Evolutionary conservation across 2,329 filamentous ascomycete genomes (phyloP).

Genomic region (Pseudogymnoascus sp.): DNA sequence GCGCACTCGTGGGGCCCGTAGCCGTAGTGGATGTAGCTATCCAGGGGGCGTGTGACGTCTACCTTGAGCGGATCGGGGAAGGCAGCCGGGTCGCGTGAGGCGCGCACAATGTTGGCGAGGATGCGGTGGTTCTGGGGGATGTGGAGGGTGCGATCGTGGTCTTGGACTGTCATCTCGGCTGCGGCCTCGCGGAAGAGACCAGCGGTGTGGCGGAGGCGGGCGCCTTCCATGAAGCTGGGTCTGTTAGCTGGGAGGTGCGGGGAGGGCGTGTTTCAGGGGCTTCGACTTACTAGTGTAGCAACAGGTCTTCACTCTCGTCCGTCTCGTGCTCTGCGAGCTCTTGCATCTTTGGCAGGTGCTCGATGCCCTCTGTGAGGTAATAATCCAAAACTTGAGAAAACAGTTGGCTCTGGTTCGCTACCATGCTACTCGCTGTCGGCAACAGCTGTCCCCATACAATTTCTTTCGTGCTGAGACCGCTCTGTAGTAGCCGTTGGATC

Average conservation of each 20-base stretch:
- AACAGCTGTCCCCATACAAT: conserved; percentile 42
- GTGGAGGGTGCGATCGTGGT: conserved; percentile 41
- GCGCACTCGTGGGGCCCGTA: conserved; percentile 57
- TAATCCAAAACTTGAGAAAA: conserved; percentile 69
- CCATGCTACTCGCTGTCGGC: conserved; percentile 58
- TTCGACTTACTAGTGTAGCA: conserved; percentile 48
- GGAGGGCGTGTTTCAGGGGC: not conserved
- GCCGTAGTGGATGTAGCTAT: conserved; percentile 58
- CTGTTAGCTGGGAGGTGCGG: conserved; percentile 10
- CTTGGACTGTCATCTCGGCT: conserved; percentile 40
- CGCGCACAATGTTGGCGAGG: conserved; percentile 53
- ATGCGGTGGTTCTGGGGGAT: conserved; percentile 36
- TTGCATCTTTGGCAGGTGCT: conserved; percentile 54
- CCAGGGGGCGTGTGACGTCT: conserved; percentile 54
- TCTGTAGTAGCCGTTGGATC: conserved; percentile 57
- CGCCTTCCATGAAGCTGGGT: conserved; percentile 57
- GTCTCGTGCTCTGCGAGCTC: conserved; percentile 49
- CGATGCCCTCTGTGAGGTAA: conserved; percentile 54
- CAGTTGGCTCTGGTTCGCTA: conserved; percentile 64
- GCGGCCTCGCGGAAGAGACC: conserved; percentile 47
- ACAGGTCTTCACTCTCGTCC: conserved; percentile 51
- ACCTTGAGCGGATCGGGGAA: conserved; percentile 58
- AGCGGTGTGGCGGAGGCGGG: conserved; percentile 58
- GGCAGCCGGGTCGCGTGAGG: conserved; percentile 47
- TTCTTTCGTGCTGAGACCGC: conserved; percentile 55